A percentile compares a stretch with the other conserved stretches of the same genome.
Evolutionary conservation across 768 basidiomycete species (phyloP).

Genomic region (Kwoniella dejecticola): DNA sequence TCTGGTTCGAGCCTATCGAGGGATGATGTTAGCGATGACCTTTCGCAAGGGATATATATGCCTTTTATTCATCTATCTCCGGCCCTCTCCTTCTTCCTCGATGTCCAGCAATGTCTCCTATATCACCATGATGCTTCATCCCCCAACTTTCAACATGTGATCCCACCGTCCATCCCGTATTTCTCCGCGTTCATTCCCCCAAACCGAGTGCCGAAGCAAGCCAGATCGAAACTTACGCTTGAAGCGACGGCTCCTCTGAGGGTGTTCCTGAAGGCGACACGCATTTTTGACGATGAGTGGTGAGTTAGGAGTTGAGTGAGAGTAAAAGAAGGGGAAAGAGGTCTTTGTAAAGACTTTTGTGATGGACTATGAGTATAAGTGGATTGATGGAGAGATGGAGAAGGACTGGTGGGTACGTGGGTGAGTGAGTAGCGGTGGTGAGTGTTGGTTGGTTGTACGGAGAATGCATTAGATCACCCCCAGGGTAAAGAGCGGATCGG

Average conservation of each 20-base stretch:
- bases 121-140: neutral
- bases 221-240: conserved; percentile 36
- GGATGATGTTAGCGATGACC: conserved; percentile 26
- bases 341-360: conserved; percentile 23
- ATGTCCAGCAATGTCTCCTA: neutral
- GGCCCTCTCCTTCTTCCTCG: neutral
- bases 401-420: conserved; percentile 10
- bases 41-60: neutral
- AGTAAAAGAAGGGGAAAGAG: conserved; percentile 23
- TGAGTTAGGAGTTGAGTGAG: conserved; percentile 15
- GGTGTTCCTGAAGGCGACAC: conserved; percentile 43
- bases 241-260: conserved; percentile 41
- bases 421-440: conserved; percentile 6
- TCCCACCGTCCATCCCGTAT: too few relatives aligned
- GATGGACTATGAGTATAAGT: conserved; percentile 12
- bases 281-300: conserved; percentile 52
- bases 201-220: neutral
- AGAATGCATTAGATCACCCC: conserved; percentile 8
- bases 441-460: neutral
- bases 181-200: neutral
- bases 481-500: conserved; percentile 34
- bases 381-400: neutral
- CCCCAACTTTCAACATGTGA: neutral
- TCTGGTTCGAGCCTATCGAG: conserved; percentile 51
- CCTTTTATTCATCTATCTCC: too few relatives aligned